Base-by-base conservation (phyloP, 1,139 yeast species). In the Pichia sp. region DNA sequence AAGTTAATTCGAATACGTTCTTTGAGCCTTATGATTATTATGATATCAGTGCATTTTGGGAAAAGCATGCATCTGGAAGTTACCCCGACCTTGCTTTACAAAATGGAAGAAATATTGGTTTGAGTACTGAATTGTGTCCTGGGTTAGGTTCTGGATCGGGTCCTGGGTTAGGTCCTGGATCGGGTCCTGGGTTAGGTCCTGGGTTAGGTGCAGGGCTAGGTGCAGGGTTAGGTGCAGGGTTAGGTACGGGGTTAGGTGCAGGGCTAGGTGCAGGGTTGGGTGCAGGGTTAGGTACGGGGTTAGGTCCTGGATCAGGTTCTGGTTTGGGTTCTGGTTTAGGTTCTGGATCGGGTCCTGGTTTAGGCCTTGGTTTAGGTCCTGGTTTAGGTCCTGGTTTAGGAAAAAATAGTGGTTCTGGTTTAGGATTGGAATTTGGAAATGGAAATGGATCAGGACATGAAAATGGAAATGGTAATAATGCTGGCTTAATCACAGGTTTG, bases 21-120 rank as follows among this genome's bases (percentile, higher is more conserved):
- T 48, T 50, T 44, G 62, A 57, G 30, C 61, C 62, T 1, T 57
- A 49, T 41, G 62, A 58, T 18, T 37, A 46, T 30, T 59, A 58
- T 35, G 54, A 51, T 35, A 35, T 48, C 5, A 33, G 40, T 28
- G 38, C 37, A 6, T 32, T 22, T 37, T 38, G 41, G 27, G 34
- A 25, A 8, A 31, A 31, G 7, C 6, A n/a, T 19, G n/a, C 13
- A 31, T 2, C n/a, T 19, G 18, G n/a, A n/a, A n/a, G n/a, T n/a
- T n/a, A n/a, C n/a, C n/a, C n/a, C n/a, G n/a, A n/a, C n/a, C n/a
- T n/a, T n/a, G n/a, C n/a, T n/a, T n/a, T n/a, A n/a, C n/a, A n/a
- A n/a, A n/a, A n/a, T n/a, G n/a, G n/a, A n/a, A n/a, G n/a, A n/a
- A n/a, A n/a, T n/a, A n/a, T n/a, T n/a, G n/a, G n/a, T n/a, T n/a